phyloP scores from a whole-genome alignment of 345 rosid genomes.

The Eucalyptus curtisii region DNA sequence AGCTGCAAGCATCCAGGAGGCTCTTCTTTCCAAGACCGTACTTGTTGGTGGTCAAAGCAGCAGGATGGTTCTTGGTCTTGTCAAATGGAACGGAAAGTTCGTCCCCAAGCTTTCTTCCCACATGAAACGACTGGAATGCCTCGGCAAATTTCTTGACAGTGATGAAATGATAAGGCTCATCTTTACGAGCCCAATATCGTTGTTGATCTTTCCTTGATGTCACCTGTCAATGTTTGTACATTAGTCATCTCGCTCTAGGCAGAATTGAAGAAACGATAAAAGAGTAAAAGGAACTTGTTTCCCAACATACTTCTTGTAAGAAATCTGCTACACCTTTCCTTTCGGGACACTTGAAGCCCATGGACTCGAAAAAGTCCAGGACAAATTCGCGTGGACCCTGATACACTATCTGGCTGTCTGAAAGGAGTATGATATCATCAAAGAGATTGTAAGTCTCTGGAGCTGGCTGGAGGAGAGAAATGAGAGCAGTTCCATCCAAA shows the following conservation, averaged over 20 bases:
- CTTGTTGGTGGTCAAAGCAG: constrained; percentile 18
- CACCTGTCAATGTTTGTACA: constrained; percentile 6
- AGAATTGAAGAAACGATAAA: neutral
- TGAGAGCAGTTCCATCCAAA: constrained; percentile 18
- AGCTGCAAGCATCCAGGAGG: constrained; percentile 9
- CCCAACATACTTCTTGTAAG: constrained; percentile 11
- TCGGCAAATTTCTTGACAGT: constrained; percentile 13
- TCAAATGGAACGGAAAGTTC: constrained; percentile 18
- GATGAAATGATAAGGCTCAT: constrained; percentile 21
- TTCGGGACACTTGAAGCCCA: constrained; percentile 6
- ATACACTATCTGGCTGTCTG: constrained; percentile 8
- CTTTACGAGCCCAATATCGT: constrained; percentile 17
- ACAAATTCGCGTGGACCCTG: constrained; percentile 13
- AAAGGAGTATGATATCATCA: constrained; percentile 11
- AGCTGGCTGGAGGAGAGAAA: constrained; percentile 38
- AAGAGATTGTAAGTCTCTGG: constrained; percentile 21
- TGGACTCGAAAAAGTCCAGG: constrained; percentile 3
- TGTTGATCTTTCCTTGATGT: constrained; percentile 32
- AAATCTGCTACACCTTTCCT: constrained; percentile 16
- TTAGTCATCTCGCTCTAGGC: neutral
- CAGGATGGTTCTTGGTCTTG: constrained; percentile 17
- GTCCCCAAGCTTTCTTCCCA: constrained; percentile 4
- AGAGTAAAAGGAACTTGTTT: neutral
- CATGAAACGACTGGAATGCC: constrained; percentile 10
- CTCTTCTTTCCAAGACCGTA: constrained; percentile 22